Evolutionary conservation across 2,329 filamentous ascomycete genomes (phyloP).

Genomic region (Sclerotinia trifoliorum): DNA sequence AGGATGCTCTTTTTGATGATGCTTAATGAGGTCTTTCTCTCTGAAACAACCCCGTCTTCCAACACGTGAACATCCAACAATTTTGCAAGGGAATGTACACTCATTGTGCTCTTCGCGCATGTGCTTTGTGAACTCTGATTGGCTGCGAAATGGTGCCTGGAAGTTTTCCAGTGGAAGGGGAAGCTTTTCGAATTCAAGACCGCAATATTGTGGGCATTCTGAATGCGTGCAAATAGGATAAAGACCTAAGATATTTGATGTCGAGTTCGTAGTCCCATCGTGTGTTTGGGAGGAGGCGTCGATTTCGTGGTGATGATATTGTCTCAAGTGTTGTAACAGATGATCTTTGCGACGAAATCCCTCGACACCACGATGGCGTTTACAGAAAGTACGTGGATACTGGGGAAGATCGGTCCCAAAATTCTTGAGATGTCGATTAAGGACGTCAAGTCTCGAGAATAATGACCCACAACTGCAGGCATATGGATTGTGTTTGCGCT

Average conservation of each 20-base stretch:
- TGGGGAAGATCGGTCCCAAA: conserved; percentile 25
- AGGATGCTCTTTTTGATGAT: conserved; percentile 23
- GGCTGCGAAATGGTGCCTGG: conserved; percentile 24
- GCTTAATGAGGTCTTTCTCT: conserved; percentile 30
- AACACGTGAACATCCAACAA: conserved; percentile 35
- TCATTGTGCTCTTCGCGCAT: conserved; percentile 42
- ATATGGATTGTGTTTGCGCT: conserved; percentile 27
- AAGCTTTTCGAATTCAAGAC: conserved; percentile 23
- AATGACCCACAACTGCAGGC: conserved; percentile 32
- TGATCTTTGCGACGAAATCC: conserved; percentile 44
- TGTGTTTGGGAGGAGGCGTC: not conserved
- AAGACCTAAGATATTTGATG: not conserved
- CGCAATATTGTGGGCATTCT: conserved; percentile 23
- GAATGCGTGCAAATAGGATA: conserved; percentile 26
- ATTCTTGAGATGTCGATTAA: conserved; percentile 36
- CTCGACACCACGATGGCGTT: conserved; percentile 37
- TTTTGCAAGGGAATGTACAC: conserved; percentile 40
- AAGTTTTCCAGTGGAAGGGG: conserved; percentile 6
- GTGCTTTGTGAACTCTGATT: conserved; percentile 41
- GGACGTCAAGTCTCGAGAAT: conserved; percentile 37
- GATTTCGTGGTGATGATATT: conserved; percentile 41
- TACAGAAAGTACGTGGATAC: conserved; percentile 41
- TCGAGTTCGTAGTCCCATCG: not conserved
- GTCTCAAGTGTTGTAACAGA: conserved; percentile 42
- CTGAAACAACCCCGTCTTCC: conserved; percentile 30